Base-by-base conservation (phyloP, 2,329 filamentous ascomycete genomes). In the Colletotrichum gigasporum region DNA sequence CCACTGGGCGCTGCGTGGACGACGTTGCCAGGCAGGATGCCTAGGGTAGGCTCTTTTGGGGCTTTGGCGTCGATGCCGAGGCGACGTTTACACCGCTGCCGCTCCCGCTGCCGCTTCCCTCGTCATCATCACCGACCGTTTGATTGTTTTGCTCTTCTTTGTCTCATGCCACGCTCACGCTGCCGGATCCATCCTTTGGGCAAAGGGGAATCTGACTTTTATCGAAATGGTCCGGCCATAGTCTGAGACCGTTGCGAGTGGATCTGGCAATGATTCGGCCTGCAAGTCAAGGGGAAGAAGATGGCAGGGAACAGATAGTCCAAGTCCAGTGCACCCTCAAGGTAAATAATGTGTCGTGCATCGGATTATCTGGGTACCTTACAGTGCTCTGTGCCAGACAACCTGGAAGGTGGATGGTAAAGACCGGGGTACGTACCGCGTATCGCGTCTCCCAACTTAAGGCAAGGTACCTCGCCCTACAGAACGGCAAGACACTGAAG, bases 141-240 rank as follows among this genome's bases (percentile, higher is more conserved):
- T 34, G 48, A 37, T 61, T 48, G 34, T 50, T 44, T n/a, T 53
- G 34, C 26, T 35, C 24, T 54, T 44, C 56, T 54, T 54, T 64
- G 48, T 61, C 61, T 50, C 56, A 30, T 47, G 42, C 22, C 55
- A 18, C 10, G 26, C 30, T 53, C 55, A 18, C 10, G 26, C 30
- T 53, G 39, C 45, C 8, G 32, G 35, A 18, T n/a, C 50, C 42
- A 35, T 35, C 32, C 26, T 50, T 55, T 42, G 34, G 20, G 10
- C 48, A 35, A 61, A 64, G 48, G n/a, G 56, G 56, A 54, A 42
- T 54, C 48, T 64, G 48, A 60, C 41, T 61, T 44, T 54, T 54
- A 53, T 61, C 50, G 34, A 35, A 53, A 35, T 44, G 26, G 41
- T 60, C 54, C 47, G 28, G 41, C 56, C 41, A 53, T 64, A 44